A percentile compares a stretch with the other conserved stretches of the same genome.
Conservation (phyloP, 2,329 filamentous ascomycete genomes). For the Trichoderma koningiopsis region DNA sequence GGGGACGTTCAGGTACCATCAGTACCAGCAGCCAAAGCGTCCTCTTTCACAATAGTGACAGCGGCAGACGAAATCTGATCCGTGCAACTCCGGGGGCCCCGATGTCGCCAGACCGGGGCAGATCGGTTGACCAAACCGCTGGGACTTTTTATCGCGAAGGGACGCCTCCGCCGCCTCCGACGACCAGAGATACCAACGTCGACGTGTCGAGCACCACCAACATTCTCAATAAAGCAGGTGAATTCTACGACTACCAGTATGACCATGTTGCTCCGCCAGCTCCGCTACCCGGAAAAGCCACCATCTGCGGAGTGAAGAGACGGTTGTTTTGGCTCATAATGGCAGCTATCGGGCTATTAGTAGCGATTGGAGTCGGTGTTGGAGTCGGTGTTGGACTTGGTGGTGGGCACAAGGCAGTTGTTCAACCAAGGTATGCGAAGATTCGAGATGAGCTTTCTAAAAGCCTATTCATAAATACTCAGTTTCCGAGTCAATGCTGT, state of each 20-base stretch:
- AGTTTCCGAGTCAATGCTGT: not conserved
- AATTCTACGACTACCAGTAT: slow-evolving; percentile 33
- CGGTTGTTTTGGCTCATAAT: slow-evolving; percentile 42
- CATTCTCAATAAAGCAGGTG: slow-evolving; percentile 10
- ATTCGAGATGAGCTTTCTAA: not conserved
- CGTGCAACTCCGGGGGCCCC: not conserved
- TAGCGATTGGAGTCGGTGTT: slow-evolving; percentile 46
- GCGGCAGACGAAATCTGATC: not conserved
- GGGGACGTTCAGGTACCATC: slow-evolving; percentile 2
- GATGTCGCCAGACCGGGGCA: slow-evolving; percentile 10
- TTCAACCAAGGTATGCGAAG: slow-evolving; percentile 5
- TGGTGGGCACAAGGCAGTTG: slow-evolving; percentile 15
- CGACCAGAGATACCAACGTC: slow-evolving; percentile 8
- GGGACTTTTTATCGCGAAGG: slow-evolving; percentile 45
- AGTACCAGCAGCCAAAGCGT: slow-evolving; percentile 1
- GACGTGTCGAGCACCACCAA: slow-evolving; percentile 24
- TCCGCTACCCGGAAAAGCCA: slow-evolving; percentile 10
- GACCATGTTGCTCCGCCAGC: slow-evolving; percentile 29
- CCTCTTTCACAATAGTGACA: not conserved
- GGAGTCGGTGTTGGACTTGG: slow-evolving; percentile 30
- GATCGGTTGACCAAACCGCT: slow-evolving; percentile 21
- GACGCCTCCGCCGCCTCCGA: slow-evolving; percentile 36
- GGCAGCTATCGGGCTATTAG: slow-evolving; percentile 33
- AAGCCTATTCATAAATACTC: not conserved
- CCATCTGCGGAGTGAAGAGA: slow-evolving; percentile 34